phyloP scores from a whole-genome alignment of 75 land plant species.

The Picea sitchensis region DNA sequence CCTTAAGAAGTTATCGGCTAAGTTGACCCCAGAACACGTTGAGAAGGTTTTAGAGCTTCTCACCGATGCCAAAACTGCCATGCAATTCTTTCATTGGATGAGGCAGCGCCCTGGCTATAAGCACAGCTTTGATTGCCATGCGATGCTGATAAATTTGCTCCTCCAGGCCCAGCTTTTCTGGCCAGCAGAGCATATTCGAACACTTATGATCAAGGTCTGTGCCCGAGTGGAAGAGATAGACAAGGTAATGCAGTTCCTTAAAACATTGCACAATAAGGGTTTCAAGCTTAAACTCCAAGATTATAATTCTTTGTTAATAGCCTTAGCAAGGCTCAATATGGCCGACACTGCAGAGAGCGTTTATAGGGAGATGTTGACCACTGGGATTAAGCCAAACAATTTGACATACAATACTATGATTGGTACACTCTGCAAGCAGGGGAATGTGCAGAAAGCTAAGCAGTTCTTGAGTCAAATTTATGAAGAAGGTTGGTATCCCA shows the following conservation, averaged over 20 bases:
- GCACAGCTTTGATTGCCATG: slow-evolving; percentile 28
- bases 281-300: slow-evolving; percentile 19
- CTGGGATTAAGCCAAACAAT: slow-evolving; percentile 23
- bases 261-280: slow-evolving; percentile 11
- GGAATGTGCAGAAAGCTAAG: slow-evolving; percentile 35
- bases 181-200: slow-evolving; percentile 14
- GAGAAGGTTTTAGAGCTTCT: slow-evolving; percentile 27
- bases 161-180: neutral
- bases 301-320: slow-evolving; percentile 38
- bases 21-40: slow-evolving; percentile 32
- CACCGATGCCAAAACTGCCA: slow-evolving; percentile 30
- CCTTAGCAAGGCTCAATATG: slow-evolving; percentile 21
- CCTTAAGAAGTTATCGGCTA: slow-evolving; percentile 17
- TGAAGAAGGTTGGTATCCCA: slow-evolving; percentile 25
- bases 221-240: slow-evolving; percentile 17
- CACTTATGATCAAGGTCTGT: slow-evolving; percentile 32
- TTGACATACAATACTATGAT: slow-evolving; percentile 52
- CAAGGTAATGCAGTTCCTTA: slow-evolving; percentile 14
- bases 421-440: slow-evolving; percentile 36
- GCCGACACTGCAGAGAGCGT: slow-evolving; percentile 28
- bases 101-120: slow-evolving; percentile 27
- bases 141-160: slow-evolving; percentile 25
- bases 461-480: slow-evolving; percentile 24
- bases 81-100: slow-evolving; percentile 45
- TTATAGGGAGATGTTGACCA: slow-evolving; percentile 23